Base-by-base conservation (phyloP, 345 rosid species). In the Pistacia vera region DNA sequence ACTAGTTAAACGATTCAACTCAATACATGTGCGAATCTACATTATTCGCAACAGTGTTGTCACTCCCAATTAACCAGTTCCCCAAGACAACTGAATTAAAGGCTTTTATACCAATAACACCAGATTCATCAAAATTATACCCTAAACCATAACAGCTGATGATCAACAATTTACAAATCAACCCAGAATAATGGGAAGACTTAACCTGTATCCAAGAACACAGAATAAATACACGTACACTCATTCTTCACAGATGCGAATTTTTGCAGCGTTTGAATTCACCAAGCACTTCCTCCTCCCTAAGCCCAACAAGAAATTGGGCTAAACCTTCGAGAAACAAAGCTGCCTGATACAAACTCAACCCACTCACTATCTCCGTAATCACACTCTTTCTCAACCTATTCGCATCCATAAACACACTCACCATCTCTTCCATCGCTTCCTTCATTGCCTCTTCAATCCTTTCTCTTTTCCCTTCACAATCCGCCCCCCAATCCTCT, bases 311-410 rank as follows among this genome's bases (percentile, higher is more conserved):
- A 75, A 95, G 92, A 83, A 91, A 92, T 79, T 88, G 91, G 72
- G 92, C 90, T 56, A 95, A 80, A 38, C 86, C 94, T 81, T 95
- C 89, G 74, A 95, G 97, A 90, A 90, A 95, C 84, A 92, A 70
- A 78, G 97, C 97, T 0, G 92, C 93, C 58, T 91, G 95, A 72
- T 88, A 91, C 55, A 84, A 79, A 38, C 74, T 85, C 51, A 85
- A 78, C 5, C 90, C 88, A 38, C 87, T 88, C 69, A 89, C 87
- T 66, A 94, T 90, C 61, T 94, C 97, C 57, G 86, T 78, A 33
- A 94, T 80, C 54, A 90, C 86, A 76, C 92, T 92, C 80, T 82
- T 88, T 79, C 98, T 84, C 70, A 92, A 63, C 36, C 98, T 75
- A 66, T 92, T 94, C 5, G 90, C 95, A 67, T 90, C 95, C 70